A percentile compares a stretch with the other conserved stretches of the same genome.
Conservation (phyloP, 2,329 filamentous ascomycete species). For the Intubia oerlemansii region DNA sequence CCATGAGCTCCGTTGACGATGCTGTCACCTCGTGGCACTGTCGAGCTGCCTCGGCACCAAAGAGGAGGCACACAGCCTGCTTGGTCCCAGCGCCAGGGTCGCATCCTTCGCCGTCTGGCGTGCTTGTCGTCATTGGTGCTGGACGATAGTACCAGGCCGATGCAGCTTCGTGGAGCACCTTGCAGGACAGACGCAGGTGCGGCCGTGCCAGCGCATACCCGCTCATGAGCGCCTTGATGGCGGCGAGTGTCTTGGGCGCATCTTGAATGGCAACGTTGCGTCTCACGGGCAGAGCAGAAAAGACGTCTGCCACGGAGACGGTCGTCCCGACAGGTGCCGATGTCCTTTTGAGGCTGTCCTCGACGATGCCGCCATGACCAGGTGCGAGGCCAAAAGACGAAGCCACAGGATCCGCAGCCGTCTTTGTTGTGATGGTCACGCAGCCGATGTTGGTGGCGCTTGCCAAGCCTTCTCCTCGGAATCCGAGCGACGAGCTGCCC, state of each 20-base stretch:
- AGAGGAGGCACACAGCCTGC: conserved; percentile 39
- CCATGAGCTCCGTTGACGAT: background rate
- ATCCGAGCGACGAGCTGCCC: conserved; percentile 44
- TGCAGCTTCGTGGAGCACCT: conserved; percentile 29
- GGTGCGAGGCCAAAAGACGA: conserved; percentile 21
- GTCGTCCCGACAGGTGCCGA: conserved; percentile 48
- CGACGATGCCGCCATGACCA: conserved; percentile 18
- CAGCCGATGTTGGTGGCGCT: conserved; percentile 38
- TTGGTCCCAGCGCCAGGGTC: conserved; percentile 20
- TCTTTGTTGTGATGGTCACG: conserved; percentile 41
- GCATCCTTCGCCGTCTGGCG: no score
- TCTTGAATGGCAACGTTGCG: conserved; percentile 34
- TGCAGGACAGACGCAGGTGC: conserved; percentile 36
- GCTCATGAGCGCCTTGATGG: conserved; percentile 37
- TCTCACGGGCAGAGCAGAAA: conserved; percentile 40
- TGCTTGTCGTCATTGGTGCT: no score
- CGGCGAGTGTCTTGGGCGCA: conserved; percentile 30
- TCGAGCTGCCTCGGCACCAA: conserved; percentile 23
- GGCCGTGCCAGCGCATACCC: conserved; percentile 47
- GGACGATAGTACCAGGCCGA: conserved; percentile 40
- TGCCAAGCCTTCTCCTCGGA: conserved; percentile 54
- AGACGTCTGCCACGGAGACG: conserved; percentile 36
- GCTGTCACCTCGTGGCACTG: conserved; percentile 3
- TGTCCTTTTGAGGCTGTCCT: conserved; percentile 12
- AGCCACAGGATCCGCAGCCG: conserved; percentile 37